Conservation (phyloP, 2,329 filamentous ascomycete genomes). For the Neofusicoccum laricinum region DNA sequence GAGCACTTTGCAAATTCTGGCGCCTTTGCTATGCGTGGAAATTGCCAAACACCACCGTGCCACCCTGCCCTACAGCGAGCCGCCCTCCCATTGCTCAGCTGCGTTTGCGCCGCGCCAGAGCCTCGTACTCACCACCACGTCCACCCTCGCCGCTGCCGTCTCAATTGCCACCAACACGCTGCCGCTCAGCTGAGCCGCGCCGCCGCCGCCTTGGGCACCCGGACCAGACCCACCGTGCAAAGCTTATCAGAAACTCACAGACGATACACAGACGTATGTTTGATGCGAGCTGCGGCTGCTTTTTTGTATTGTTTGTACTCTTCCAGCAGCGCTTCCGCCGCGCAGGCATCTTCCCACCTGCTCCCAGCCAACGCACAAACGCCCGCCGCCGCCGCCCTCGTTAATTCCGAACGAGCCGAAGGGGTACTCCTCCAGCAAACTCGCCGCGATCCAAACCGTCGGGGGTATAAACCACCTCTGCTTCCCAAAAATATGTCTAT, state of each 20-base stretch:
- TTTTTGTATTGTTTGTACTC: not conserved
- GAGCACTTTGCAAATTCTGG: slow-evolving; percentile 4
- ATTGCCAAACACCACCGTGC: slow-evolving; percentile 9
- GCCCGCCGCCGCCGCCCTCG: not conserved
- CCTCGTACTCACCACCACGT: not conserved
- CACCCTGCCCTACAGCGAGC: not conserved
- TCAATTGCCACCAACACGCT: not conserved
- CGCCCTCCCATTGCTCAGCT: not conserved
- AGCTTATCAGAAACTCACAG: not conserved
- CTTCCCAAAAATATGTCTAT: not conserved
- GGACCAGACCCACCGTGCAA: not conserved
- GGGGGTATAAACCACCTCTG: slow-evolving; percentile 8
- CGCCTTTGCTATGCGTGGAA: slow-evolving; percentile 2
- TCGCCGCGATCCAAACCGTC: not conserved
- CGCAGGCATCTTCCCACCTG: not conserved
- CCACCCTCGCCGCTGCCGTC: not conserved
- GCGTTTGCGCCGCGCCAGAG: not conserved
- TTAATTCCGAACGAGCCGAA: not conserved
- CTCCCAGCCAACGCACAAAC: not conserved
- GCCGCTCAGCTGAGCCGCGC: not conserved
- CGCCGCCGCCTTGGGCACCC: not conserved
- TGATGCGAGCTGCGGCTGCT: not conserved
- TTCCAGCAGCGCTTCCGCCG: not conserved
- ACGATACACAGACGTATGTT: not conserved
- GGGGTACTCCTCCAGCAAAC: not conserved